Evolutionary conservation across 495 filamentous ascomycete genomes (phyloP), one percentile per base, ranked within the genome.

Genomic region (Trichocladium antarcticum): DNA sequence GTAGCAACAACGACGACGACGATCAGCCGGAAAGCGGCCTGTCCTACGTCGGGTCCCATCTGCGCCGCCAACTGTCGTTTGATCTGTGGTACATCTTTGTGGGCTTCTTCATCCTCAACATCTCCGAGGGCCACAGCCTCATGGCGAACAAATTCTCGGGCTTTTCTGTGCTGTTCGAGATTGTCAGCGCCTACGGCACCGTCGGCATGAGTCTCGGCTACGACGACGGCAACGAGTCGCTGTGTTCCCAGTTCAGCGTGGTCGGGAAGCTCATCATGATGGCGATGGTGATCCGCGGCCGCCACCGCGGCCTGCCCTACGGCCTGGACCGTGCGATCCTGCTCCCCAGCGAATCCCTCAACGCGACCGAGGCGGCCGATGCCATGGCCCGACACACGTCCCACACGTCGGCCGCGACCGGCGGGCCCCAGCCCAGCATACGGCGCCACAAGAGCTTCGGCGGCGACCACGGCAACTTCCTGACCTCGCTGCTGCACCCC

Each of bases 81-180:
- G 90, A 97, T 66, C 61, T 97, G 58, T 95, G 89, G 88, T 96
- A 85, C 61, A 84, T 97, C 29, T 92, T 90, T 55, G 63, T 94
- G 14, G 90, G 88, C 0, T 73, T 85, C 37, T 97, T 97, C 67
- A 75, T 94, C 57, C 85, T 97, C 57, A 70, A 82, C 44, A 89
- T 96, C 51, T 75, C 82, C 15, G 90, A 97, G 68, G 87, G 87
- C 11, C 48, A 54, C 2, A 74, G 75, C 4, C 34, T 68, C 14
- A 68, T 80, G 61, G 47, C 57, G 8, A 61, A 62, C 10, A 88
- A 94, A 5, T 93, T 95, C 64, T 82, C 83, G 43, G 70, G 89
- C 57, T 97, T 92, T 64, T 69, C 75, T 15, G 77, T 93, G 7
- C 74, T 97, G 5, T 97, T 97, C 57, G 90, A 97, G 56, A 79